Base-by-base conservation (phyloP, 805 yeast species). In the Ogataea minuta region DNA sequence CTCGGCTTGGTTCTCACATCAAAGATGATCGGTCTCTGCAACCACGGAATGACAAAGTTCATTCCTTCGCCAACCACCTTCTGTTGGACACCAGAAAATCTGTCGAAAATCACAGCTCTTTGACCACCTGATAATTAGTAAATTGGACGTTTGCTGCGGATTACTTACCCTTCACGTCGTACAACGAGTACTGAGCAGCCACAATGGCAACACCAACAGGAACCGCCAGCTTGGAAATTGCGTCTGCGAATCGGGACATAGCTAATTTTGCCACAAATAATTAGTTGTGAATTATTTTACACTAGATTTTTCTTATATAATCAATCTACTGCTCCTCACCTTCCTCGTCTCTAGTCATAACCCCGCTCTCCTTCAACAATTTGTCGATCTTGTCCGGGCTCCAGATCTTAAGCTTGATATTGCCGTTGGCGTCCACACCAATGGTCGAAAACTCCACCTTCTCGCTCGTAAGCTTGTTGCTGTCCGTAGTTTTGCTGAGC, bases 1-100 rank as follows among this genome's bases (percentile, higher is more conserved):
- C 93, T 82, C 24, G 99, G 98, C 59, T 80, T 84, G n/a, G 96
- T 90, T 60, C 97, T 77, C 20, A 93, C 96, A 62, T 93, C 99
- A 63, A 76, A 93, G 12, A 88, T 68, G 34, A 93, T 75, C 3
- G 98, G 95, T 61, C 79, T 81, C 63, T 93, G 99, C 49, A 93
- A 70, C 98, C 99, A 93, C 37, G 99, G 99, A 37, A 93, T 63
- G 49, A 90, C 69, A 64, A 93, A 93, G 65, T 93, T 98, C 16
- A 98, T 85, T 44, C 99, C 99, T 68, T 93, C 99, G 20, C 97
- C 96, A 44, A 90, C 72, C 16, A 93, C 97, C n/a, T 70, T 68
- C 54, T 79, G 80, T 63, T 86, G 84, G 37, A 93, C 95, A 68
- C 99, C 99, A 30, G 74, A 68, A 43, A 93, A 65, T 54, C 99